Base-by-base conservation (phyloP, 1,284 basidiomycete species). In the Xanthoconium separans region DNA sequence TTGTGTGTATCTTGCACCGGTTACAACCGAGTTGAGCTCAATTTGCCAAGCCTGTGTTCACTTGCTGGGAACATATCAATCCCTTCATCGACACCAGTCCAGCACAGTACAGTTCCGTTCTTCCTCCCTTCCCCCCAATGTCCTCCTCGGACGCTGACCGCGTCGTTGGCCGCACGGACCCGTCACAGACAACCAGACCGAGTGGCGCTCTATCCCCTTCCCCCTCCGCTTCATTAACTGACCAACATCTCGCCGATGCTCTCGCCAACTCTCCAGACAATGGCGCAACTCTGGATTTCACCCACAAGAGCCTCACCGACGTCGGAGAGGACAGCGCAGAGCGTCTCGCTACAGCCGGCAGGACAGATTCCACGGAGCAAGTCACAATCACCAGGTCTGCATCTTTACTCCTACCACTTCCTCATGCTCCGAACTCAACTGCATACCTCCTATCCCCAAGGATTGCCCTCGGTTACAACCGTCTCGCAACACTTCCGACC, bases 391-490 rank as follows among this genome's bases (percentile, higher is more conserved):
- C 89, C 71, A 82, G 94, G 91, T 90, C 61, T 59, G 81, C 68
- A 44, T 57, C 46, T 45, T 42, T 50, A 24, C n/a, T n/a, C n/a
- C 50, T 53, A 47, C 51, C 22, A 47, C 55, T 36, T 45, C 29
- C 46, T 52, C 34, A 15, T 59, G 3, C 44, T 39, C 36, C 43
- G 40, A 44, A 27, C 55, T 61, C 42, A 65, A 42, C 44, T 20
- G 47, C 37, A 39, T 7, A 50, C 51, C n/a, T 42, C 30, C 29
- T 29, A 7, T 47, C 15, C 47, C 47, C 15, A 55, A 95, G 93
- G 62, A 84, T 99, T 54, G 89, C 97, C 3, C 77, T 99, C 24
- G 87, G 89, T 20, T 84, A 92, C 70, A 99, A 99, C 70, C 81
- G 84, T 44, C 78, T 99, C 39, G 79, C 85, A 34, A 85, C 84